phyloP scores from a whole-genome alignment of 257 asterid genomes.

The Salvia miltiorrhiza region DNA sequence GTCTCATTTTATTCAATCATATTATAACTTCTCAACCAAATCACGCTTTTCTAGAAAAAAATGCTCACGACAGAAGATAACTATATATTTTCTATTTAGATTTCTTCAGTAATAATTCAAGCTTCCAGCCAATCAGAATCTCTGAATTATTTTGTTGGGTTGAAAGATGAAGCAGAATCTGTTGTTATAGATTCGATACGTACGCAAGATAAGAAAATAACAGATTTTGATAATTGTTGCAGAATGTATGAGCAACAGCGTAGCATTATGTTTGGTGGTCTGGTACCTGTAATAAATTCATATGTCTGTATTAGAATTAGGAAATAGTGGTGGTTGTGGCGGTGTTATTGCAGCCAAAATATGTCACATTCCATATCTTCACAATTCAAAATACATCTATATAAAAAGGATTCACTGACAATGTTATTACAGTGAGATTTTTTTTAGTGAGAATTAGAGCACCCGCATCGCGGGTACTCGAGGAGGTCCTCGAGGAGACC shows the following conservation, averaged over 20 bases:
- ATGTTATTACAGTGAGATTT: too few relatives aligned
- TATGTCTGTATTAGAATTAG: background rate
- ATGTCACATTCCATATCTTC: background rate
- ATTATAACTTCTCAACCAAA: background rate
- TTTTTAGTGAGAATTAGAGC: too few relatives aligned
- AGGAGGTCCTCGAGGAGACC: too few relatives aligned
- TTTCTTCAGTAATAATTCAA: background rate
- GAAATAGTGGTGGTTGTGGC: background rate
- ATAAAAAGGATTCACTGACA: too few relatives aligned
- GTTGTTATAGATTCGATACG: background rate
- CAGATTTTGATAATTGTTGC: background rate
- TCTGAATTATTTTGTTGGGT: background rate
- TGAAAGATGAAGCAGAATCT: background rate
- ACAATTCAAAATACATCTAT: background rate
- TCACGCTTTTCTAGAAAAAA: background rate
- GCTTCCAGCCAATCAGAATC: background rate
- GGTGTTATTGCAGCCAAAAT: background rate
- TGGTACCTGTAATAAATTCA: slow-evolving; percentile 6
- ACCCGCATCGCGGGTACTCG: too few relatives aligned
- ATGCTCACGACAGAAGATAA: background rate
- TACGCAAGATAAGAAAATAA: background rate
- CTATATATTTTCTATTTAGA: background rate
- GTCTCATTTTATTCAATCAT: background rate
- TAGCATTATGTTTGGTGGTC: slow-evolving; percentile 13
- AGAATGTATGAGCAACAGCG: background rate